These are phyloP conservation scores for Sphaceloma murrayae DNA, from an alignment of 2,329 filamentous ascomycete species.

Conservation along the genomic window DNA sequence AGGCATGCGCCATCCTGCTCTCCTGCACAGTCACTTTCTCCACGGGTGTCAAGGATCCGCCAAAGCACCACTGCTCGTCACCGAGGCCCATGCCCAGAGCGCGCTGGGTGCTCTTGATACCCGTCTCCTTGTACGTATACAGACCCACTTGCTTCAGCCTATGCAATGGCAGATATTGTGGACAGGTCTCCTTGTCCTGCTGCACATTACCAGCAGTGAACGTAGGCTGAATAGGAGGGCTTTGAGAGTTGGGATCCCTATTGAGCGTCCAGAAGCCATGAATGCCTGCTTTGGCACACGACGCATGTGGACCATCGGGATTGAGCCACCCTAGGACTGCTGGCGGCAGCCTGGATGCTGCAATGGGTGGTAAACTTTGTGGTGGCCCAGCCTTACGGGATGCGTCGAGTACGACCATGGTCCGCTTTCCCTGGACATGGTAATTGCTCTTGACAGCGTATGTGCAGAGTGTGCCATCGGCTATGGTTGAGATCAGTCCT, in stretches of 20 bases:
- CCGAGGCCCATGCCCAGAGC: constrained; percentile 21
- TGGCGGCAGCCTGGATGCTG: constrained; percentile 16
- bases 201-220: constrained; percentile 35
- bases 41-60: constrained; percentile 23
- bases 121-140: constrained; percentile 48
- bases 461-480: constrained; percentile 55
- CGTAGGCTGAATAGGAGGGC: constrained; percentile 3
- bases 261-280: constrained; percentile 35
- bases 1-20: neutral
- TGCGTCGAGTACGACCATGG: constrained; percentile 38
- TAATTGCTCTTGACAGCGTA: constrained; percentile 50
- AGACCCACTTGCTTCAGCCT: constrained; percentile 78
- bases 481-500: constrained; percentile 55
- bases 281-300: constrained; percentile 25
- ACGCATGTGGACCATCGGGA: constrained; percentile 17
- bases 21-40: constrained; percentile 23
- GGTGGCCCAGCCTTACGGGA: constrained; percentile 17
- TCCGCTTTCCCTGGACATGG: constrained; percentile 34
- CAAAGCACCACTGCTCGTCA: constrained; percentile 26
- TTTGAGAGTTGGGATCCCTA: neutral
- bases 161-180: constrained; percentile 92
- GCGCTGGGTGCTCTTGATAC: constrained; percentile 19
- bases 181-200: constrained; percentile 81
- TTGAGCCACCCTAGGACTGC: constrained; percentile 18
- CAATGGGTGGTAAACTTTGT: constrained; percentile 18